Evolutionary conservation across 2,329 filamentous ascomycete species (phyloP).

Genomic region (Penicillium sp.): DNA sequence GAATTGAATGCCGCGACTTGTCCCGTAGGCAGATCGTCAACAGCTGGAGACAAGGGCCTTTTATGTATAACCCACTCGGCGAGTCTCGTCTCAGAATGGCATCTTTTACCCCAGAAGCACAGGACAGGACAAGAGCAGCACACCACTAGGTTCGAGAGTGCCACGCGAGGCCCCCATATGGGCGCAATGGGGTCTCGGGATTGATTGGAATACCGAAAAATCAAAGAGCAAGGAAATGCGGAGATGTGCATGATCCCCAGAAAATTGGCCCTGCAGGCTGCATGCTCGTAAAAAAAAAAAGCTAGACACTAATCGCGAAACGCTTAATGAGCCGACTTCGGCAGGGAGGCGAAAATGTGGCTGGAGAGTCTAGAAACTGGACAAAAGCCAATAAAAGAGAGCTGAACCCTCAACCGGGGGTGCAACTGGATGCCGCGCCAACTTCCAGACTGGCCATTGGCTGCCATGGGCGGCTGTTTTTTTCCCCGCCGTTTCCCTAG

Average conservation of each 20-base stretch:
- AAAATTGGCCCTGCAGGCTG: not conserved
- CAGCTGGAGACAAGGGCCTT: not conserved
- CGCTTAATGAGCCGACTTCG: not conserved
- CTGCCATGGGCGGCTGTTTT: not conserved
- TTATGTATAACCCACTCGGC: not conserved
- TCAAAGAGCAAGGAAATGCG: not conserved
- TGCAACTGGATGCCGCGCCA: not conserved
- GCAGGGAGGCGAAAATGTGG: not conserved
- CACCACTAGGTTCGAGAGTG: not conserved
- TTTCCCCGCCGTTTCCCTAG: not conserved
- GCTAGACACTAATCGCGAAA: not conserved
- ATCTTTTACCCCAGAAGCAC: conserved; percentile 1
- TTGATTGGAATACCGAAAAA: not conserved
- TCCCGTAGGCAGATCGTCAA: not conserved
- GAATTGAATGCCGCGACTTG: not conserved
- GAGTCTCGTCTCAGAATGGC: not conserved
- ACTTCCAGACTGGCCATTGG: not conserved
- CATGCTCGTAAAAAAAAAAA: not conserved
- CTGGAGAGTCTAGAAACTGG: not conserved
- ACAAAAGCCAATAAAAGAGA: not conserved
- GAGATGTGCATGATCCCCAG: not conserved
- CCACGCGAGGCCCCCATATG: not conserved
- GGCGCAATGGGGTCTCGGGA: not conserved
- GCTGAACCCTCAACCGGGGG: not conserved
- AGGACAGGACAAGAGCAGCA: not conserved